Evolutionary conservation across 179 eudicot species (phyloP), one percentile per base, ranked within the genome.

Genomic region (Pouteria campechiana): DNA sequence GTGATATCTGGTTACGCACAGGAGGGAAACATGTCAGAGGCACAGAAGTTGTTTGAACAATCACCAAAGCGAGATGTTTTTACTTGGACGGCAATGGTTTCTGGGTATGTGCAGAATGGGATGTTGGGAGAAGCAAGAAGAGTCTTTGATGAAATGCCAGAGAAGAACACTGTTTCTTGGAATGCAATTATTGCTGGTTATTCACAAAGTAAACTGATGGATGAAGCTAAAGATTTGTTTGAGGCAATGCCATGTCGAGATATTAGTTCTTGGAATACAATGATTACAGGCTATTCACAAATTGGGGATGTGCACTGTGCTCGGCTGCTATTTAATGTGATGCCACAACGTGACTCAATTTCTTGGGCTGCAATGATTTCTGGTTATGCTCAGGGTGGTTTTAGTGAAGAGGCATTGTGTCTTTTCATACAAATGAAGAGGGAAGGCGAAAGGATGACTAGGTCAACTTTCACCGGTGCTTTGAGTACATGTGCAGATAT

Each of bases 401-500:
- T 65, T 17, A 52, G 70, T 23, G 80, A 69, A 38, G 67, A 43
- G 51, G 80, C 76, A 22, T 52, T 74, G 24, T 50, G 17, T 22
- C 54, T 74, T 27, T 74, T 69, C 52, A 39, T 72, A 3, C 73
- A 72, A 35, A 75, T 78, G 93, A 60, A 43, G 52, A 69, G 76
- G 48, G 57, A 58, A 25, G 79, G 86, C 28, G 78, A 65, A 46
- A 54, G 31, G 44, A 56, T 64, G 8, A 82, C 75, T 51, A 72
- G 78, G 47, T 75, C 93, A 4, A 49, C 67, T 3, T 57, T 72
- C 50, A 72, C 87, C 6, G 72, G 78, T 63, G 69, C 70, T 58
- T 66, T 82, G 55, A 82, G 87, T 52, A 70, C 77, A 19, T 82
- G 80, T 65, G 87, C 83, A 17, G 80, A 78, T 52, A 64, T 75